Conservation (phyloP, 2,329 filamentous ascomycete genomes). For the Colletotrichum gigasporum region DNA sequence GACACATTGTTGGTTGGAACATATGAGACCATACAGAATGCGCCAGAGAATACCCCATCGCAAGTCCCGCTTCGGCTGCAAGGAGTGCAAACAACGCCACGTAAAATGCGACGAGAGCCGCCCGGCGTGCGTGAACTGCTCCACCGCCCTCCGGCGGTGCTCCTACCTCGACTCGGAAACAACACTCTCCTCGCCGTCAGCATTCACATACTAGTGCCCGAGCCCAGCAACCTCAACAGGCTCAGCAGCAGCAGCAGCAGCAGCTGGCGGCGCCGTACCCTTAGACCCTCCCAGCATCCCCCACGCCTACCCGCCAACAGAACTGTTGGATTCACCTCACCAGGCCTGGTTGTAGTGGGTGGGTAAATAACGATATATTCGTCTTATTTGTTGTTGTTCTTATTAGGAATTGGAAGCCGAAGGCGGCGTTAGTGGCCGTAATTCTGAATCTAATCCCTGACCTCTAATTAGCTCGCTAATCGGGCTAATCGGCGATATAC, state of each 20-base stretch:
- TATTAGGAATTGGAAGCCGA: too few species aligned
- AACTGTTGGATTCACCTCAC: too few species aligned
- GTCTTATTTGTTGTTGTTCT: too few species aligned
- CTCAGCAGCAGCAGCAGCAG: not conserved
- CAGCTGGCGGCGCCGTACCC: not conserved
- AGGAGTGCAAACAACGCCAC: conserved; percentile 50
- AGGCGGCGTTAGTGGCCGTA: too few species aligned
- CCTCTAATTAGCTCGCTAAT: too few species aligned
- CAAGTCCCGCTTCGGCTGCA: conserved; percentile 51
- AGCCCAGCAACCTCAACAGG: conserved; percentile 11
- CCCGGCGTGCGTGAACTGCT: conserved; percentile 51
- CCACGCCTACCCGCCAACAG: not conserved
- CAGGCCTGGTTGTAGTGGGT: too few species aligned
- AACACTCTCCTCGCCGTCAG: not conserved
- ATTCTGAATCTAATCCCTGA: too few species aligned
- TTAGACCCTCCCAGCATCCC: not conserved
- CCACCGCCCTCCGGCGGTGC: conserved; percentile 46
- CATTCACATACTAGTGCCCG: conserved; percentile 5
- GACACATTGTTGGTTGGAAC: not conserved
- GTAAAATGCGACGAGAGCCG: conserved; percentile 54
- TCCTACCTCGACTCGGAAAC: conserved; percentile 36
- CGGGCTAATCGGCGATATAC: too few species aligned
- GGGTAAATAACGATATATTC: too few species aligned
- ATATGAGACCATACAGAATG: not conserved
- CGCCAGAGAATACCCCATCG: conserved; percentile 38